Conservation (phyloP, 192 early-diverging fungal species). For the Gorgonomyces haynaldii region DNA sequence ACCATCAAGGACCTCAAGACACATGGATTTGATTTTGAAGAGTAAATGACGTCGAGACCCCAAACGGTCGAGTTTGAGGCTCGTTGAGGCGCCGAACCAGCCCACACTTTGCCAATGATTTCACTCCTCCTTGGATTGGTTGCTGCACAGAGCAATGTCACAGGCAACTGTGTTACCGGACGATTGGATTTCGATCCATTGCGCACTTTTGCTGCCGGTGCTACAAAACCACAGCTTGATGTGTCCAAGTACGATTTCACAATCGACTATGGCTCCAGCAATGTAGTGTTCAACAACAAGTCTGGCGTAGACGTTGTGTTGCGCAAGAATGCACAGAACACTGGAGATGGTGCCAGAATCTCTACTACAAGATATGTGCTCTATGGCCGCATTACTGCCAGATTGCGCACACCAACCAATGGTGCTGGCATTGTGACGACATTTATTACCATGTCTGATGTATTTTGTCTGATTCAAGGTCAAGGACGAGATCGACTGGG, state of each 20-base stretch:
- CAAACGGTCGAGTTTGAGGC: too few species aligned
- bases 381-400: background rate
- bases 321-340: background rate
- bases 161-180: background rate
- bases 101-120: too few species aligned
- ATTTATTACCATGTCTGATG: constrained; percentile 1
- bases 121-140: too few species aligned
- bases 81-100: too few species aligned
- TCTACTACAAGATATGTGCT: constrained; percentile 5
- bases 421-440: constrained; percentile 4
- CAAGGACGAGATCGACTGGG: constrained; percentile 39
- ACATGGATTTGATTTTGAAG: too few species aligned
- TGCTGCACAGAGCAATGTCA: background rate
- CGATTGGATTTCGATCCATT: too few species aligned
- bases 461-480: constrained; percentile 1
- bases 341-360: constrained; percentile 7
- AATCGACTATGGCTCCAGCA: constrained; percentile 5
- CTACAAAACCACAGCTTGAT: too few species aligned
- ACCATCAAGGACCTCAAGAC: background rate
- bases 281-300: too few species aligned
- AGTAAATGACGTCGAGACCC: too few species aligned
- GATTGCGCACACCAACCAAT: background rate
- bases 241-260: constrained; percentile 4
- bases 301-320: background rate
- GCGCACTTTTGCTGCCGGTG: too few species aligned